Base-by-base conservation (phyloP, 2,329 filamentous ascomycete genomes). In the Stemphylium vesicarium region DNA sequence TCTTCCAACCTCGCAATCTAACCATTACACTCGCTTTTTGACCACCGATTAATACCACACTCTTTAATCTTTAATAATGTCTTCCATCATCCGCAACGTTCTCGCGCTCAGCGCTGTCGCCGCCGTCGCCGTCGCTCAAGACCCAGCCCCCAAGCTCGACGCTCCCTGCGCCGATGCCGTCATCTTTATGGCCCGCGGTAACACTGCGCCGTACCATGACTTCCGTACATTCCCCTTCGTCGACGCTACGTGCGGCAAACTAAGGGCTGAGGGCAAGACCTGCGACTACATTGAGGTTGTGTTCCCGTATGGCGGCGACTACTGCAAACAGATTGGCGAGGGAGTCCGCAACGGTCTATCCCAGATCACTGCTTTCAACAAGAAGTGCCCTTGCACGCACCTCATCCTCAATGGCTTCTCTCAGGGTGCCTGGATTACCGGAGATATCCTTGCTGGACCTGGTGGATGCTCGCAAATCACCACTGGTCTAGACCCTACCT, bases 401-500 rank as follows among this genome's bases (percentile, higher is more conserved):
- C 72, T 87, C 38, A 82, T 87, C 6, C 70, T 86, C 41, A 81
- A 86, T 37, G 85, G 85, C 37, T 87, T 85, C 69, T 85, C 82
- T 7, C 56, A 85, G 80, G 84, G 84, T 37, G 83, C 80, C 39
- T 81, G 86, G 72, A 85, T 86, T 58, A 80, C 82, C 63, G 84
- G 86, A 56, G 81, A 84, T 62, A 82, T 83, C 11, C 75, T 86
- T 46, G 85, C 82, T 65, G 84, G 84, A 57, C 61, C 61, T 43
- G 62, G 64, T 59, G 60, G 60, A 56, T 66, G 64, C 58, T 57
- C 53, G 9, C 54, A 59, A 36, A 52, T 52, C 47, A 58, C 53
- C 53, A 59, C 50, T 46, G 64, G 64, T 50, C 51, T 66, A 20
- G 60, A 65, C 51, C 37, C 26, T 45, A 59, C 52, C 54, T 54